A percentile compares a stretch with the other conserved stretches of the same genome.
These are phyloP conservation scores for Carex cristatella DNA, from an alignment of 176 grass and related monocot genomes.

Conservation along the genomic window DNA sequence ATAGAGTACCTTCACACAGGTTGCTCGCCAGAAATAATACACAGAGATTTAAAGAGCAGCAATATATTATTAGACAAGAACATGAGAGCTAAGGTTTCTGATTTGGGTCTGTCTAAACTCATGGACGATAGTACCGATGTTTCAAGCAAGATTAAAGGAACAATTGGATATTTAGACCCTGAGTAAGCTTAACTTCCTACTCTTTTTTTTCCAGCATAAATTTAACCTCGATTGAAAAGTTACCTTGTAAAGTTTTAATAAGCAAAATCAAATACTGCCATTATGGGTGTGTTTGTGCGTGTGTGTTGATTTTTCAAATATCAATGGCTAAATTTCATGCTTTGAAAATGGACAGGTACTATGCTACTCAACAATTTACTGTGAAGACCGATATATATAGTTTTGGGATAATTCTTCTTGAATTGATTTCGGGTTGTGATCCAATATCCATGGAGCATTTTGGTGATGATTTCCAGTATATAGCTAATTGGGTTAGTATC, in stretches of 20 bases:
- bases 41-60: constrained; percentile 90
- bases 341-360: constrained; percentile 55
- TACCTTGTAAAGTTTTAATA: too few species aligned
- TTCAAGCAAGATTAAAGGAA: constrained; percentile 78
- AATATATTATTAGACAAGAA: constrained; percentile 91
- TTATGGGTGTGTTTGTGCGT: too few species aligned
- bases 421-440: constrained; percentile 77
- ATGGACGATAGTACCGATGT: constrained; percentile 61
- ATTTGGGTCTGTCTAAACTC: constrained; percentile 89
- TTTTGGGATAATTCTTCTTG: constrained; percentile 81
- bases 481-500: constrained; percentile 72
- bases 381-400: constrained; percentile 87
- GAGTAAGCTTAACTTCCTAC: constrained; percentile 50
- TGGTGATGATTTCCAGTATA: constrained; percentile 61
- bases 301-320: neutral
- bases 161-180: constrained; percentile 85
- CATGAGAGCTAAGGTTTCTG: constrained; percentile 81
- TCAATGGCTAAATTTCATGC: neutral
- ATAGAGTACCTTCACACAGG: constrained; percentile 96
- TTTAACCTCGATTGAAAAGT: neutral
- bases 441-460: constrained; percentile 75
- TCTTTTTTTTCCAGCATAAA: neutral
- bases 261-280: too few species aligned
- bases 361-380: constrained; percentile 67
- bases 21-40: constrained; percentile 86